Percentiles rank a stretch among this genome's conserved stretches.
phyloP scores from a whole-genome alignment of 495 filamentous ascomycete species.

The Podospora pseudopauciseta region DNA sequence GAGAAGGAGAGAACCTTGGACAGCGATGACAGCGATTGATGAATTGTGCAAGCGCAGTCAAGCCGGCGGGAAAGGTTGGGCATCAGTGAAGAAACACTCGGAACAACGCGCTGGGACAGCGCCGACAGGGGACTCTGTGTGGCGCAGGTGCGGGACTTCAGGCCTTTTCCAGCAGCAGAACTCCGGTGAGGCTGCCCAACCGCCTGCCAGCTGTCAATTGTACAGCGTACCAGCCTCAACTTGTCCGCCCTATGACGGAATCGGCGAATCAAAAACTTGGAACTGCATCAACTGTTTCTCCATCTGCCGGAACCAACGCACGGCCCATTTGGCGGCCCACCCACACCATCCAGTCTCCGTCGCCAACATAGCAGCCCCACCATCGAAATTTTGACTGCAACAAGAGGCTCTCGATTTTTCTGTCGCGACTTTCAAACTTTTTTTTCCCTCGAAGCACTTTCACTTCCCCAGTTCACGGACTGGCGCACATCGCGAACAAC shows the following conservation, averaged over 20 bases:
- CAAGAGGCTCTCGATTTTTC: neutral
- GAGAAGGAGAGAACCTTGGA: slow-evolving; percentile 9
- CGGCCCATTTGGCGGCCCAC: slow-evolving; percentile 8
- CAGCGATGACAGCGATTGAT: slow-evolving; percentile 13
- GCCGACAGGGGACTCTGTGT: slow-evolving; percentile 17
- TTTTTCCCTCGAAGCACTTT: neutral
- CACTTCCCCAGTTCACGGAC: slow-evolving; percentile 5
- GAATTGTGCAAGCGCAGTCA: slow-evolving; percentile 38
- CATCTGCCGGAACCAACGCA: slow-evolving; percentile 15
- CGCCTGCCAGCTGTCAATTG: slow-evolving; percentile 27
- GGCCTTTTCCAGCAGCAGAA: slow-evolving; percentile 12
- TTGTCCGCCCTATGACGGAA: slow-evolving; percentile 27
- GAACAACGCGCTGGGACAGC: slow-evolving; percentile 16
- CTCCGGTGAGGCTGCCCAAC: slow-evolving; percentile 26
- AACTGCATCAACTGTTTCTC: slow-evolving; percentile 24
- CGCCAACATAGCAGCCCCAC: neutral
- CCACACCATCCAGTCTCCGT: neutral
- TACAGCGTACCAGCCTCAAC: slow-evolving; percentile 31
- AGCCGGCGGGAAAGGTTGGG: slow-evolving; percentile 32
- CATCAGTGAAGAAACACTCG: slow-evolving; percentile 28
- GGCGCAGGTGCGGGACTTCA: slow-evolving; percentile 19
- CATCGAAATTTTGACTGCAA: neutral
- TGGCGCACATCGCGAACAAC: neutral
- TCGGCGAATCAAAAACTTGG: slow-evolving; percentile 16
- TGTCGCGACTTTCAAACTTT: slow-evolving; percentile 6